Percentiles rank a stretch among this genome's conserved stretches.
phyloP scores from a whole-genome alignment of 192 early-diverging fungal species.

The Entomortierella parvispora region DNA sequence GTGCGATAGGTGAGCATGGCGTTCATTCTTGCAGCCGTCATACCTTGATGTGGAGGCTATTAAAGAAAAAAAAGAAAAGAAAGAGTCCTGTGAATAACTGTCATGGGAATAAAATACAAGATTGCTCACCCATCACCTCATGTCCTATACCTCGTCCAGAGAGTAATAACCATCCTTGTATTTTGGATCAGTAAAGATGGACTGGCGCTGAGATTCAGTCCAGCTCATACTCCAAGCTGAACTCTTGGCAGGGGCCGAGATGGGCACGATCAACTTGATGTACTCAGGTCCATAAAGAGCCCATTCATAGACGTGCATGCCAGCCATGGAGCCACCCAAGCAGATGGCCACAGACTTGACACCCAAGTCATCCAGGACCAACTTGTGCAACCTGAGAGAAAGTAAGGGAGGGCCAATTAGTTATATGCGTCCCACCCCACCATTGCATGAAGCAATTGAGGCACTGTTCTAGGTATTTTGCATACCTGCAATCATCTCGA shows the following conservation, averaged over 20 bases:
- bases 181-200: slow-evolving; percentile 90
- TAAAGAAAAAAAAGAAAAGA: no score
- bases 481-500: slow-evolving; percentile 87
- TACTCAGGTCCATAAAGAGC: slow-evolving; percentile 83
- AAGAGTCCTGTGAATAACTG: no score
- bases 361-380: slow-evolving; percentile 84
- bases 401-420: no score
- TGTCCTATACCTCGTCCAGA: slow-evolving; percentile 50
- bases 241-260: slow-evolving; percentile 91
- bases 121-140: no score
- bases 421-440: no score
- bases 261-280: slow-evolving; percentile 86
- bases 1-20: slow-evolving; percentile 97
- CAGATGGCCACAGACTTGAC: slow-evolving; percentile 87
- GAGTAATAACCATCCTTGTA: slow-evolving; percentile 63
- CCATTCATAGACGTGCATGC: slow-evolving; percentile 98
- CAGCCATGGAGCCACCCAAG: slow-evolving; percentile 97
- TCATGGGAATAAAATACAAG: no score
- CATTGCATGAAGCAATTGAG: no score
- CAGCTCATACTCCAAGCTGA: slow-evolving; percentile 98
- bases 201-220: slow-evolving; percentile 96
- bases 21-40: slow-evolving; percentile 93
- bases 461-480: no score
- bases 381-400: slow-evolving; percentile 80
- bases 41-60: slow-evolving; percentile 81